Evolutionary conservation across 768 basidiomycete genomes (phyloP).

Genomic region (Naematelia encephala): DNA sequence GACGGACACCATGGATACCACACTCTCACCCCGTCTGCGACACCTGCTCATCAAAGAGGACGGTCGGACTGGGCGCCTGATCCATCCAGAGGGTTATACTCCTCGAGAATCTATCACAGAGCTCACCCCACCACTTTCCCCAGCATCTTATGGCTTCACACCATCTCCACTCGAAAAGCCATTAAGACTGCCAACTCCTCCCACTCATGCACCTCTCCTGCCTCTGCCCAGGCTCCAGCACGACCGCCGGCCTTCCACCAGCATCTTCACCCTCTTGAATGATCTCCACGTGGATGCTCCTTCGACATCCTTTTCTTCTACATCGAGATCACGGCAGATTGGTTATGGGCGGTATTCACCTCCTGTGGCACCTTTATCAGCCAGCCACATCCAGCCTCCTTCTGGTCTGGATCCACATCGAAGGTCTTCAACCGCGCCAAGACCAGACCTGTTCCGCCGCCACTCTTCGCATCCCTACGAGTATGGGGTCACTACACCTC

Average conservation of each 20-base stretch:
- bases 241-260: background rate
- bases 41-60: slow-evolving; percentile 31
- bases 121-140: slow-evolving; percentile 15
- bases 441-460: slow-evolving; percentile 29
- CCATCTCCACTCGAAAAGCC: slow-evolving; percentile 1
- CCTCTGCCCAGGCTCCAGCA: background rate
- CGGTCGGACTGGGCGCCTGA: slow-evolving; percentile 16
- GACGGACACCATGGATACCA: slow-evolving; percentile 1
- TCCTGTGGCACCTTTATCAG: background rate
- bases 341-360: background rate
- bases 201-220: background rate
- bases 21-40: slow-evolving; percentile 9
- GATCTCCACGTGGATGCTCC: slow-evolving; percentile 12
- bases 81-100: slow-evolving; percentile 13
- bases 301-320: slow-evolving; percentile 1
- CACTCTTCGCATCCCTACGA: slow-evolving; percentile 40
- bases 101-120: background rate
- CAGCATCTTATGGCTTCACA: slow-evolving; percentile 12
- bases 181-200: background rate
- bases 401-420: background rate
- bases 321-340: slow-evolving; percentile 6
- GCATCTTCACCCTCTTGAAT: slow-evolving; percentile 27
- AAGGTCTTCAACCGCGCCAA: background rate
- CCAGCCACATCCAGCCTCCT: slow-evolving; percentile 5
- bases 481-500: slow-evolving; percentile 1